Conservation (phyloP, 495 filamentous ascomycete genomes). For the Tricharina praecox region DNA sequence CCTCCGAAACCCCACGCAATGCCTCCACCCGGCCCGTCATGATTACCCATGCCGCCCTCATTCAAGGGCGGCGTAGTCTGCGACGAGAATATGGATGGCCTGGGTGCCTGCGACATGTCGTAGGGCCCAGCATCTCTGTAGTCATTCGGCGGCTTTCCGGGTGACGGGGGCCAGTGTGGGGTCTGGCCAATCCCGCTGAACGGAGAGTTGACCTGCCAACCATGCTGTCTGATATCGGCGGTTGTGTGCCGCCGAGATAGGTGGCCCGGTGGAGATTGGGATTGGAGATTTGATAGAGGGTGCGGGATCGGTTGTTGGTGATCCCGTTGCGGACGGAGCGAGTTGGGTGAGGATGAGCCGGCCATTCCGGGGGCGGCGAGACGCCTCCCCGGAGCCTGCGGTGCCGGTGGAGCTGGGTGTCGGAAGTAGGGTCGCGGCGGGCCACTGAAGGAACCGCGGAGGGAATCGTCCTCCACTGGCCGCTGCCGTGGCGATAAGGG, state of each 20-base stretch:
- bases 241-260: constrained; percentile 80
- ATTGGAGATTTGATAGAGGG: constrained; percentile 56
- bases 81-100: constrained; percentile 17
- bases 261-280: constrained; percentile 57
- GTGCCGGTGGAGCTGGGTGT: constrained; percentile 61
- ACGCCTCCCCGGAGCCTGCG: constrained; percentile 59
- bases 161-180: constrained; percentile 76
- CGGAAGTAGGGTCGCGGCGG: constrained; percentile 31
- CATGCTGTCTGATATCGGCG: constrained; percentile 80
- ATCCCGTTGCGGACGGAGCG: constrained; percentile 51
- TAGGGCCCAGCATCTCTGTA: constrained; percentile 19
- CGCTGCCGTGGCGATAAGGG: constrained; percentile 86
- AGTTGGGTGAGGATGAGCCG: constrained; percentile 53
- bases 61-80: constrained; percentile 24
- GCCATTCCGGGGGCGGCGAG: constrained; percentile 70
- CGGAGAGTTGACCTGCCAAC: constrained; percentile 66
- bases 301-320: constrained; percentile 50
- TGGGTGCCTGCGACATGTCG: constrained; percentile 28
- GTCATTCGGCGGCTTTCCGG: constrained; percentile 28
- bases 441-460: constrained; percentile 39
- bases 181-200: constrained; percentile 53
- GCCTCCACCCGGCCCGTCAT: no score
- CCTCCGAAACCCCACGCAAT: constrained; percentile 42
- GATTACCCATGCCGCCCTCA: constrained; percentile 13
- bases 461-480: constrained; percentile 72